Evolutionary conservation across 2,329 filamentous ascomycete species (phyloP), one percentile per base, ranked within the genome.

Genomic region (Pleomassaria siparia): DNA sequence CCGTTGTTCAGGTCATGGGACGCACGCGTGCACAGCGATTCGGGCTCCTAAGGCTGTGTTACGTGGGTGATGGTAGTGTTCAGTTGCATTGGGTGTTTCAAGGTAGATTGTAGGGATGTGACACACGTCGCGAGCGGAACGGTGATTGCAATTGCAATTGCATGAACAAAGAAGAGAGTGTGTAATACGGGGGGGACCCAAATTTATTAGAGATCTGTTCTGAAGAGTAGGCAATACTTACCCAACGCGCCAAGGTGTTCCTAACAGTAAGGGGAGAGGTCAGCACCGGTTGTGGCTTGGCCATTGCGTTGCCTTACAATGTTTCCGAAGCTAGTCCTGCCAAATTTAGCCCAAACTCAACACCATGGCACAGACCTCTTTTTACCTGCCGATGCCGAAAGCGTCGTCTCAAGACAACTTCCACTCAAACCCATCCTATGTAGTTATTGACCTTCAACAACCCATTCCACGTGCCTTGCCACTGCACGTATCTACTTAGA

Each of bases 291-390:
- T 29, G 37, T 40, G 37, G 36, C 37, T 40, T 40, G 24, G 22
- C 24, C 7, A 28, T 7, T 10, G 5, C n/a, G n/a, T n/a, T n/a
- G n/a, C n/a, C 5, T 30, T 30, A 5, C 29, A n/a, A 30, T 30
- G 29, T n/a, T 2, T 11, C 6, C 4, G 15, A 15, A 4, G n/a
- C 37, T 12, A 16, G 16, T 16, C 20, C 9, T 40, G 37, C 37
- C 37, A 40, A 40, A 26, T 16, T 20, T 29, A 40, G 37, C 37
- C 13, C 22, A 26, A 40, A 26, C 37, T 40, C 37, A 40, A 40
- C 37, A 40, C 37, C 37, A 40, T 29, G 25, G 37, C 37, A 40
- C 37, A 21, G 37, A 40, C 25, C 37, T 20, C 18, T 37, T 24
- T 37, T 13, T 24, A 13, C 13, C 4, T 37, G 11, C 35, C 35